Evolutionary conservation across 371 early-diverging fungal species (phyloP).

Genomic region (Rhizomucor miehei): DNA sequence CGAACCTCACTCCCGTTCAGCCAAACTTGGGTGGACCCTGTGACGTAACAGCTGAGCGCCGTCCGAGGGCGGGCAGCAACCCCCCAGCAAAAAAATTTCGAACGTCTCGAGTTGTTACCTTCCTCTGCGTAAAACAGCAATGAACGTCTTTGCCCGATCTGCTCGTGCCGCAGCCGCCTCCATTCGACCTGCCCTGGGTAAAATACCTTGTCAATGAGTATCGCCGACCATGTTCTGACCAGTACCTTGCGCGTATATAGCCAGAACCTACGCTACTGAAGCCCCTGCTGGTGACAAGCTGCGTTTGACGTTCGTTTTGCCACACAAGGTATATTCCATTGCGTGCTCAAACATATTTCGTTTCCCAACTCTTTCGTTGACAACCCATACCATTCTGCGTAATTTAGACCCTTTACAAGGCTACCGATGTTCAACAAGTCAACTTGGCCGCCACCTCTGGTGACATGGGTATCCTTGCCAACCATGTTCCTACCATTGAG

Average conservation of each 20-base stretch:
- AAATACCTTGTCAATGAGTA: slow-evolving; percentile 1
- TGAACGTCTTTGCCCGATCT: slow-evolving; percentile 64
- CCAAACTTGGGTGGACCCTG: no score
- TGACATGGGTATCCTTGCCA: slow-evolving; percentile 97
- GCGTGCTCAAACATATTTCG: neutral
- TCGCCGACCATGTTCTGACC: neutral
- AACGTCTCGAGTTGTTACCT: no score
- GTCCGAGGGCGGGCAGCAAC: no score
- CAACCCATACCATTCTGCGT: neutral
- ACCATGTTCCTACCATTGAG: slow-evolving; percentile 96
- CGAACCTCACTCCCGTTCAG: no score
- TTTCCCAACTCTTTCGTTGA: neutral
- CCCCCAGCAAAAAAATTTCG: no score
- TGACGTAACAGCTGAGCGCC: no score
- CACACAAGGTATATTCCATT: slow-evolving; percentile 73
- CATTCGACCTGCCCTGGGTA: slow-evolving; percentile 45
- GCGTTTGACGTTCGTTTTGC: slow-evolving; percentile 85
- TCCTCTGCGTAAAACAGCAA: slow-evolving; percentile 9
- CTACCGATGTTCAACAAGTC: slow-evolving; percentile 84
- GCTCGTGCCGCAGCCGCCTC: slow-evolving; percentile 51
- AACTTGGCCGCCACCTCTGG: slow-evolving; percentile 93
- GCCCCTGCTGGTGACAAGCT: slow-evolving; percentile 75
- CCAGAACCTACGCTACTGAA: slow-evolving; percentile 77
- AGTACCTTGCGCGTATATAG: slow-evolving; percentile 23
- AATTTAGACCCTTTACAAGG: slow-evolving; percentile 68